These are phyloP conservation scores for Fusarium marasasianum DNA, from an alignment of 2,329 filamentous ascomycete genomes.

Conservation along the genomic window DNA sequence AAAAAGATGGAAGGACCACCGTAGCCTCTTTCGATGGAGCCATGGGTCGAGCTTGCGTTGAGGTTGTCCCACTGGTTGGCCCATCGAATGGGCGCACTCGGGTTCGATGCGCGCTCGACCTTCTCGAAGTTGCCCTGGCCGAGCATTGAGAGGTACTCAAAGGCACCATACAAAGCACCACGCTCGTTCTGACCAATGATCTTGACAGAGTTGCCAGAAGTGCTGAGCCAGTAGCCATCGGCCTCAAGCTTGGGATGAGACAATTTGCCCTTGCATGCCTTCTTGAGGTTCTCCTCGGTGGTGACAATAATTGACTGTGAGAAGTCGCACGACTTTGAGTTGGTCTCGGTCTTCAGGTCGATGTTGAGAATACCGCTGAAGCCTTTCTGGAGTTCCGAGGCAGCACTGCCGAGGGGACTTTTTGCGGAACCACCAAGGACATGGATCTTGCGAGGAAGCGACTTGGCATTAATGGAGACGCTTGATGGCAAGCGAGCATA, in stretches of 20 bases:
- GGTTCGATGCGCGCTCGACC: conserved; percentile 61
- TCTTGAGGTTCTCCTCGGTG: conserved; percentile 12
- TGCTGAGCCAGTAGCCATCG: conserved; percentile 71
- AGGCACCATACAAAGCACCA: conserved; percentile 74
- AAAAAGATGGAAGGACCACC: conserved; percentile 77
- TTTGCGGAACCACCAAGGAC: conserved; percentile 62
- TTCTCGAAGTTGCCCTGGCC: conserved; percentile 62
- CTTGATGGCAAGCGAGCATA: conserved; percentile 63
- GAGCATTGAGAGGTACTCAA: conserved; percentile 73
- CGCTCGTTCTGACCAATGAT: conserved; percentile 74
- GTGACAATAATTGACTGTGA: conserved; percentile 17
- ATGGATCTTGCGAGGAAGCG: conserved; percentile 60
- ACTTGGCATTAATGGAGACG: conserved; percentile 46
- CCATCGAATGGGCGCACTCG: conserved; percentile 71
- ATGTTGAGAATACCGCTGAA: conserved; percentile 66
- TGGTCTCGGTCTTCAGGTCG: conserved; percentile 48
- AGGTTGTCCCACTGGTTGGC: conserved; percentile 80
- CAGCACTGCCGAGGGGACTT: conserved; percentile 68
- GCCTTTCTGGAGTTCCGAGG: conserved; percentile 66
- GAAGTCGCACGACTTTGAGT: conserved; percentile 11
- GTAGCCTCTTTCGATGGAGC: conserved; percentile 74
- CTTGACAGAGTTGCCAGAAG: conserved; percentile 55
- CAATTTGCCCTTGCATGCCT: conserved; percentile 6
- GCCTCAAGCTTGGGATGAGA: conserved; percentile 51
- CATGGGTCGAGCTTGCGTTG: conserved; percentile 52